Evolutionary conservation across 805 yeast species (phyloP).

Genomic region (Candida nemodendra): DNA sequence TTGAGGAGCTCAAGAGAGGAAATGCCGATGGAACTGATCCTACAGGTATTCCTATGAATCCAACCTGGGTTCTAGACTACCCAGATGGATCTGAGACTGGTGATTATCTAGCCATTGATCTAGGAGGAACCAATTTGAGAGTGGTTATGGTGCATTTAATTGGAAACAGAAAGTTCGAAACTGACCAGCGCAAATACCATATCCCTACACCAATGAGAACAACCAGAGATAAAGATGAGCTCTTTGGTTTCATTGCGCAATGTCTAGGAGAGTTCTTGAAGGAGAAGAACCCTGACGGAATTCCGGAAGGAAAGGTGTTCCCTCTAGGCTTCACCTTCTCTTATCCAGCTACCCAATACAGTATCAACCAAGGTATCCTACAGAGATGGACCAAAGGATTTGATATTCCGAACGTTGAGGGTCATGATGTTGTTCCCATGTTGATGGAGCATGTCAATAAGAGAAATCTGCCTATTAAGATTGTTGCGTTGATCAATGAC

Average conservation of each 20-base stretch:
- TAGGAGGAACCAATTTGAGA: constrained; percentile 63
- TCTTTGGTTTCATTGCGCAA: constrained; percentile 87
- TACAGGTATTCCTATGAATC: constrained; percentile 57
- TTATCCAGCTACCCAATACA: constrained; percentile 82
- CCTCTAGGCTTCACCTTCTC: constrained; percentile 97
- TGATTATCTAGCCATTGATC: constrained; percentile 57
- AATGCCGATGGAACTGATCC: constrained; percentile 46
- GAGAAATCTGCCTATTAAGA: constrained; percentile 73
- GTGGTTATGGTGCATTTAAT: constrained; percentile 50
- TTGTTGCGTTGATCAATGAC: constrained; percentile 94
- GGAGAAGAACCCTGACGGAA: constrained; percentile 70
- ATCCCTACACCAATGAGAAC: constrained; percentile 81
- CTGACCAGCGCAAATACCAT: constrained; percentile 84
- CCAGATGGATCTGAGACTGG: constrained; percentile 61
- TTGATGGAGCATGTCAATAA: constrained; percentile 72
- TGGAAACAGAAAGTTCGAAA: constrained; percentile 83
- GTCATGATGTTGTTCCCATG: constrained; percentile 91
- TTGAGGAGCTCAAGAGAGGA: constrained; percentile 53
- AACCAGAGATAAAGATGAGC: constrained; percentile 65
- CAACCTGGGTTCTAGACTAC: constrained; percentile 58
- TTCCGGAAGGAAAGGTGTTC: constrained; percentile 47
- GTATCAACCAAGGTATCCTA: constrained; percentile 81
- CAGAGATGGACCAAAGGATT: constrained; percentile 99
- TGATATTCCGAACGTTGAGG: constrained; percentile 93
- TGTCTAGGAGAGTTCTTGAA: constrained; percentile 71